Percentiles rank a stretch among this genome's conserved stretches.
Conservation (phyloP, 192 early-diverging fungal species). For the Entophlyctis helioformis region DNA sequence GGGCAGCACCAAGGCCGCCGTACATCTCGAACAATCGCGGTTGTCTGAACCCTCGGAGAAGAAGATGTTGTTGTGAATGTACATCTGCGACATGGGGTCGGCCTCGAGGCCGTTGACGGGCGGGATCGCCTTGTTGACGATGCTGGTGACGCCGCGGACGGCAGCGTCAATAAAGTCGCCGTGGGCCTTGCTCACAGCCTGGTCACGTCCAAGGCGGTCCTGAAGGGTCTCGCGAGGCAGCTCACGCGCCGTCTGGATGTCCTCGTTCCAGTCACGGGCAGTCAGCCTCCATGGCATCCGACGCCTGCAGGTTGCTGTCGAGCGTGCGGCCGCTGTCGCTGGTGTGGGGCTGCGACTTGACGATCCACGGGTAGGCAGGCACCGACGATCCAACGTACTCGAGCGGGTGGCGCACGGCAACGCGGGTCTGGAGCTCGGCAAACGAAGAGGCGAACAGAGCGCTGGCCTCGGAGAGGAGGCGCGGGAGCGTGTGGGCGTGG, state of each 20-base stretch:
- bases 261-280: constrained; percentile 95
- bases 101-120: constrained; percentile 69
- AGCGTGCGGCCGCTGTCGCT: constrained; percentile 54
- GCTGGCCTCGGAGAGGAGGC: constrained; percentile 22
- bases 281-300: constrained; percentile 37
- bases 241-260: constrained; percentile 79
- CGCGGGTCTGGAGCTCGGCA: constrained; percentile 48
- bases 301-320: constrained; percentile 43
- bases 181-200: constrained; percentile 69
- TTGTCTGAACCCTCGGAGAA: constrained; percentile 80
- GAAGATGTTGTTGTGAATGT: constrained; percentile 91
- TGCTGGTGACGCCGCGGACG: constrained; percentile 65
- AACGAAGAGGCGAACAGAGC: constrained; percentile 60
- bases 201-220: constrained; percentile 78
- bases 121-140: constrained; percentile 66
- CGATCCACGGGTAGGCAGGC: constrained; percentile 75
- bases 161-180: constrained; percentile 91
- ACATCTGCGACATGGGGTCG: constrained; percentile 49
- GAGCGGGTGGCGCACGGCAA: constrained; percentile 45
- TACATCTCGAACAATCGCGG: constrained; percentile 66
- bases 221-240: constrained; percentile 62
- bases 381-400: constrained; percentile 59
- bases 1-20: constrained; percentile 81
- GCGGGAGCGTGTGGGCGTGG: constrained; percentile 5
- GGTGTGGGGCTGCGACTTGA: constrained; percentile 35